These are phyloP conservation scores for Nosema bombycis DNA, from an alignment of 371 early-diverging fungal genomes.

Conservation along the genomic window DNA sequence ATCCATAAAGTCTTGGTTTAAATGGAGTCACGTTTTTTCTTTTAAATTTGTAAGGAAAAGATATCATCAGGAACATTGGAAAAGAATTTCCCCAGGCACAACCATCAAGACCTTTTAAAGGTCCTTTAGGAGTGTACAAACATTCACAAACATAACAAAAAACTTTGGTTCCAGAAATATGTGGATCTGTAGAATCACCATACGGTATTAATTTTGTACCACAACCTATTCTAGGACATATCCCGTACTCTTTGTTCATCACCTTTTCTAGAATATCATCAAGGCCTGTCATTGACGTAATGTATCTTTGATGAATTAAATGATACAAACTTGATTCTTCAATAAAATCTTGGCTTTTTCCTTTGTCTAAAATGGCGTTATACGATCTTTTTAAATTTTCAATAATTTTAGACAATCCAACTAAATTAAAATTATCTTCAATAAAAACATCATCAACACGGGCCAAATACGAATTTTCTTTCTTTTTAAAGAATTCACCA, in stretches of 20 bases:
- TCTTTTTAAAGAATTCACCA: constrained; percentile 52
- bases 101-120: constrained; percentile 75
- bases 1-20: constrained; percentile 86
- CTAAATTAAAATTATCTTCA: constrained; percentile 79
- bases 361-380: constrained; percentile 69
- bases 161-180: constrained; percentile 68
- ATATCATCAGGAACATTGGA: constrained; percentile 84
- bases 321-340: constrained; percentile 67
- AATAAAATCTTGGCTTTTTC: constrained; percentile 14
- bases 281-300: constrained; percentile 67
- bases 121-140: constrained; percentile 73
- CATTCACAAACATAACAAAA: constrained; percentile 73
- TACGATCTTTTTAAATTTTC: constrained; percentile 74
- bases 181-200: constrained; percentile 75
- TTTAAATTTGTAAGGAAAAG: constrained; percentile 70
- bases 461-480: constrained; percentile 49
- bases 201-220: constrained; percentile 73
- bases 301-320: constrained; percentile 69
- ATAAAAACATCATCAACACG: constrained; percentile 58
- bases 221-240: constrained; percentile 84
- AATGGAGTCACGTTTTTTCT: constrained; percentile 69
- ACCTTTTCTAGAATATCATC: constrained; percentile 71
- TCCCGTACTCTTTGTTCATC: constrained; percentile 77
- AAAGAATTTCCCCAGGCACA: constrained; percentile 92
- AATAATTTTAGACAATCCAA: constrained; percentile 73